Conservation (phyloP, 805 yeast genomes). For the Ascoidea rubescens region DNA sequence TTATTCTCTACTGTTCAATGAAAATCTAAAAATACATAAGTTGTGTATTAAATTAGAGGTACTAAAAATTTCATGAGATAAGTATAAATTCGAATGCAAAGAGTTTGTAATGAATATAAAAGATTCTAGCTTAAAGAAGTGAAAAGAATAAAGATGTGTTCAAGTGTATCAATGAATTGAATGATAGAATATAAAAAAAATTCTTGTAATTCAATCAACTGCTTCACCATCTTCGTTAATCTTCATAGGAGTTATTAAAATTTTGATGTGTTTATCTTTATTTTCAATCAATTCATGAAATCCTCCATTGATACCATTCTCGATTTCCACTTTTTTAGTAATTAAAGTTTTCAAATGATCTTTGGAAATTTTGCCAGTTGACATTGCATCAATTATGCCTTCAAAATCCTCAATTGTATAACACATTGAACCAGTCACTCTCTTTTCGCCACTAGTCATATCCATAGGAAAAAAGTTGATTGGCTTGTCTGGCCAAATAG, state of each 20-base stretch:
- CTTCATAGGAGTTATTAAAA: constrained; percentile 23
- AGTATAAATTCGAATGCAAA: too few relatives aligned
- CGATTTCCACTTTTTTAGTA: constrained; percentile 24
- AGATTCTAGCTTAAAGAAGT: too few relatives aligned
- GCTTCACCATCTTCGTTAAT: neutral
- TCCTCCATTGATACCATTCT: constrained; percentile 27
- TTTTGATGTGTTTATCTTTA: constrained; percentile 32
- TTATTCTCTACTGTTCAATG: too few relatives aligned
- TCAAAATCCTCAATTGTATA: constrained; percentile 43
- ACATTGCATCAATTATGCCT: constrained; percentile 38
- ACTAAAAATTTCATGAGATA: too few relatives aligned
- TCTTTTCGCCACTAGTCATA: constrained; percentile 39
- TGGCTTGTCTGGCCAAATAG: constrained; percentile 46
- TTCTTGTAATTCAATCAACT: too few relatives aligned
- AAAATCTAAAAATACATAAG: too few relatives aligned
- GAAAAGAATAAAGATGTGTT: too few relatives aligned
- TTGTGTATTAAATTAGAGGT: too few relatives aligned
- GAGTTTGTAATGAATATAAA: too few relatives aligned
- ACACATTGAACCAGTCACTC: constrained; percentile 47
- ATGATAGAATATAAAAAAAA: too few relatives aligned
- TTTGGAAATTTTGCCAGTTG: constrained; percentile 21
- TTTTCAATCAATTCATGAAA: constrained; percentile 26
- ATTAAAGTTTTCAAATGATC: constrained; percentile 23
- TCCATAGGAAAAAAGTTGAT: constrained; percentile 39
- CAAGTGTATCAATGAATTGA: too few relatives aligned